Evolutionary conservation across 1,284 basidiomycete genomes (phyloP).

Genomic region (Jaminaea rosea): DNA sequence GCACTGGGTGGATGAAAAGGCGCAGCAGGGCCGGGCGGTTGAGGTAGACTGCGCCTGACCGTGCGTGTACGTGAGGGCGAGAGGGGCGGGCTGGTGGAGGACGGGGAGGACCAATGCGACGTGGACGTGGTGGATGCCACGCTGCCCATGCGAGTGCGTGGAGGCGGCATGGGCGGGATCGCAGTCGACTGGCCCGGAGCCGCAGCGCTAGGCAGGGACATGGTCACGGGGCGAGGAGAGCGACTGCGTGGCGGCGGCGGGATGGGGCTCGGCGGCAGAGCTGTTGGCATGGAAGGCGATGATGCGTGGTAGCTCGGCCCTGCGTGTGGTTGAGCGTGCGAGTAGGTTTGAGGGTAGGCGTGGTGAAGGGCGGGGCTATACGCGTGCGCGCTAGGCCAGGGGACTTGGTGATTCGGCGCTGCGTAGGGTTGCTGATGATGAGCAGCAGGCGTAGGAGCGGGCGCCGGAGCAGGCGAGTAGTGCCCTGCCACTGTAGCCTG

Average conservation of each 20-base stretch:
- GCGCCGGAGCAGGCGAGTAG: background rate
- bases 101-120: background rate
- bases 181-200: background rate
- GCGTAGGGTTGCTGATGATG: too few relatives aligned
- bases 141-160: background rate
- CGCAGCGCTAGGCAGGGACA: background rate
- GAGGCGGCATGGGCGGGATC: background rate
- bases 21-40: constrained; percentile 1
- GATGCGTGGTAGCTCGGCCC: background rate
- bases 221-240: background rate
- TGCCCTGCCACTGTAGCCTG: background rate
- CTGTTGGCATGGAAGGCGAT: background rate
- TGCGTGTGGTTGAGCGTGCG: background rate
- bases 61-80: constrained; percentile 1
- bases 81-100: background rate
- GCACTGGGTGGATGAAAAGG: background rate
- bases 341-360: background rate
- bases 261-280: background rate
- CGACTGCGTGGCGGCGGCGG: background rate
- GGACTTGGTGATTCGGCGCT: too few relatives aligned
- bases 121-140: background rate
- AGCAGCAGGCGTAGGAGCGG: too few relatives aligned
- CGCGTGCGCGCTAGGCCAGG: too few relatives aligned
- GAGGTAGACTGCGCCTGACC: constrained; percentile 4
- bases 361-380: background rate